These are phyloP conservation scores for Eutypella sp. DNA, from an alignment of 2,329 filamentous ascomycete species.

Conservation along the genomic window DNA sequence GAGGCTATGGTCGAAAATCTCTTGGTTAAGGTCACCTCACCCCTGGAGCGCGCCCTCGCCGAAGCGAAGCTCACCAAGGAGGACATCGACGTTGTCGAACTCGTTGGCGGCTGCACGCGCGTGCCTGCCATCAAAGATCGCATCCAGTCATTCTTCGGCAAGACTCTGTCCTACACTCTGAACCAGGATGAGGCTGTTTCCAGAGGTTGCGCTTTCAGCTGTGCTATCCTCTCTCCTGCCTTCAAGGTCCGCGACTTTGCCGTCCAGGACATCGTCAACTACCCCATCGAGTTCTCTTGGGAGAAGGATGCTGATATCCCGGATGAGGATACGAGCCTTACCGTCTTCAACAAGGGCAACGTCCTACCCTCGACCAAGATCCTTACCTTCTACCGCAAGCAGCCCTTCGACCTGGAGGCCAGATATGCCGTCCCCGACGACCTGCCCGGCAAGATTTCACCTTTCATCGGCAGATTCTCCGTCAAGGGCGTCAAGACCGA, in stretches of 20 bases:
- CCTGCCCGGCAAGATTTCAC: slow-evolving; percentile 83
- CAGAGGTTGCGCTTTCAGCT: slow-evolving; percentile 93
- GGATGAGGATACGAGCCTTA: slow-evolving; percentile 94
- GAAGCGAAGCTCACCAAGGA: slow-evolving; percentile 87
- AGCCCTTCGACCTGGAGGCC: slow-evolving; percentile 93
- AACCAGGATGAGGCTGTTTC: slow-evolving; percentile 98
- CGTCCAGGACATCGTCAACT: slow-evolving; percentile 95
- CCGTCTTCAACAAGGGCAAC: slow-evolving; percentile 96
- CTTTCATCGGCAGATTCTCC: slow-evolving; percentile 96
- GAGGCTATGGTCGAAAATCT: slow-evolving; percentile 86
- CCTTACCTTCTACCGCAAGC: slow-evolving; percentile 97
- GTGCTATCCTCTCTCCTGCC: slow-evolving; percentile 91
- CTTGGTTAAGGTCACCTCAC: slow-evolving; percentile 64
- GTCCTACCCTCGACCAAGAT: slow-evolving; percentile 98
- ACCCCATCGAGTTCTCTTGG: slow-evolving; percentile 98
- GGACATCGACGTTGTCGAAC: slow-evolving; percentile 89
- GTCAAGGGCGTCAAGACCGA: slow-evolving; percentile 97
- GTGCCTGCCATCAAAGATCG: slow-evolving; percentile 87
- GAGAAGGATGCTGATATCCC: slow-evolving; percentile 98
- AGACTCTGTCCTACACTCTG: slow-evolving; percentile 87
- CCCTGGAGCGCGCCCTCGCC: slow-evolving; percentile 87
- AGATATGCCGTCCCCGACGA: slow-evolving; percentile 82
- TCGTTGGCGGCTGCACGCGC: slow-evolving; percentile 92
- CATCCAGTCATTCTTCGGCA: slow-evolving; percentile 88
- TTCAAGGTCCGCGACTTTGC: slow-evolving; percentile 99